Evolutionary conservation across 257 asterid species (phyloP).

Genomic region (Capsicum rhomboideum): DNA sequence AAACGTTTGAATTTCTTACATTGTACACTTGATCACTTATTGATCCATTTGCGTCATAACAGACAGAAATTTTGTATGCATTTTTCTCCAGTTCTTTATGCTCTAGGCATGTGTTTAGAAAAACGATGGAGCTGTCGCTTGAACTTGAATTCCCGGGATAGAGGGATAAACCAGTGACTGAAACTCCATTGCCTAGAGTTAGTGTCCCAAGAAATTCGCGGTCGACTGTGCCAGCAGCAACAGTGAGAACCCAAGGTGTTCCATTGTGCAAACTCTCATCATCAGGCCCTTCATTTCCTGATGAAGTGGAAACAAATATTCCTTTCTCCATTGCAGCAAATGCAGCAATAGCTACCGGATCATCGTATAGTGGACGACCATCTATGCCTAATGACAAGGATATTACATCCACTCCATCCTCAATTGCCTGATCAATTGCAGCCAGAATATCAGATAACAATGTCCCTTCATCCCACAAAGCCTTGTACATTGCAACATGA

Average conservation of each 20-base stretch:
- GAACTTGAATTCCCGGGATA: slow-evolving; percentile 41
- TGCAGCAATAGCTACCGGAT: slow-evolving; percentile 52
- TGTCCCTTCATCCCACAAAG: slow-evolving; percentile 48
- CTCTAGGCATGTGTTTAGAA: slow-evolving; percentile 15
- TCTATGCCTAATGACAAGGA: slow-evolving; percentile 56
- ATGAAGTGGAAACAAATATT: slow-evolving; percentile 63
- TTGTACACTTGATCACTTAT: slow-evolving; percentile 32
- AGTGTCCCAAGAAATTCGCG: slow-evolving; percentile 40
- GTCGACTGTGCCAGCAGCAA: slow-evolving; percentile 66
- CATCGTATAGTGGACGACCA: slow-evolving; percentile 28
- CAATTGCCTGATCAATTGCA: slow-evolving; percentile 58
- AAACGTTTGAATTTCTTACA: slow-evolving; percentile 14
- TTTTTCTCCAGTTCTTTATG: slow-evolving; percentile 11
- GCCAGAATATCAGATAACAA: slow-evolving; percentile 32
- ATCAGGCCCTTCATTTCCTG: slow-evolving; percentile 59
- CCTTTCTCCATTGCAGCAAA: slow-evolving; percentile 74
- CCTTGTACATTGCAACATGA: slow-evolving; percentile 60
- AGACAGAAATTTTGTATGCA: slow-evolving; percentile 28
- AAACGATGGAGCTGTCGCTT: slow-evolving; percentile 15
- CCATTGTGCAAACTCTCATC: slow-evolving; percentile 40
- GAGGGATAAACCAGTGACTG: slow-evolving; percentile 39
- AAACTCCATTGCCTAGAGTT: slow-evolving; percentile 36
- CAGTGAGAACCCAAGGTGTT: slow-evolving; percentile 68
- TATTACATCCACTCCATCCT: slow-evolving; percentile 51
- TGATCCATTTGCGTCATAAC: slow-evolving; percentile 34